phyloP scores from a whole-genome alignment of 148 eudicot genomes.

The Cornus florida region DNA sequence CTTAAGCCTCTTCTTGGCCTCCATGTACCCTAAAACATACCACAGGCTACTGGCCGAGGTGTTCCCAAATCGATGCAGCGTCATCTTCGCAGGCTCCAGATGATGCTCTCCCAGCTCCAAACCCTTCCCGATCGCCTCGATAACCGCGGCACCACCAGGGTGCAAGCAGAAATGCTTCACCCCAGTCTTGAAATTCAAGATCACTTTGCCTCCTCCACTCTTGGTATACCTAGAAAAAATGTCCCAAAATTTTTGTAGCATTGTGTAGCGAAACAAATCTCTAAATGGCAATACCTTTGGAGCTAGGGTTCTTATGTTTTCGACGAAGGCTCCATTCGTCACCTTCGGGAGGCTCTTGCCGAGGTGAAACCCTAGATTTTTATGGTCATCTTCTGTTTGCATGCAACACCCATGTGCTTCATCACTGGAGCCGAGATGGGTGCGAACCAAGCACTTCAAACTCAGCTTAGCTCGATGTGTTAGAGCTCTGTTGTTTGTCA shows the following conservation, averaged over 20 bases:
- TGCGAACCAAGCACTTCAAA: constrained; percentile 14
- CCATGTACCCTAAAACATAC: constrained; percentile 15
- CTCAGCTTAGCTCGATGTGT: neutral
- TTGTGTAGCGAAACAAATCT: constrained; percentile 4
- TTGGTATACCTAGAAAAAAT: neutral
- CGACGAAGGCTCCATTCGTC: neutral
- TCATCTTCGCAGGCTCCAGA: constrained; percentile 16
- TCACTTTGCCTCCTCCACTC: neutral
- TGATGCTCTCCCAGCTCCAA: constrained; percentile 9
- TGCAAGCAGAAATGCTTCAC: constrained; percentile 15
- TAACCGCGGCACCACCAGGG: constrained; percentile 15
- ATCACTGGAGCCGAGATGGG: constrained; percentile 15
- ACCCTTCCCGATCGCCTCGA: constrained; percentile 2
- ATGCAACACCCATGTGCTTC: constrained; percentile 9
- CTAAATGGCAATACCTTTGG: constrained; percentile 7
- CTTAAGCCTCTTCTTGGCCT: constrained; percentile 11
- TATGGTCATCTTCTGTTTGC: constrained; percentile 10
- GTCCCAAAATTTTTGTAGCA: no score
- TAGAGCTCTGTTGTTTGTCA: constrained; percentile 5
- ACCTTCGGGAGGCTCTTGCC: constrained; percentile 2
- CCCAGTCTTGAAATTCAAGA: constrained; percentile 1
- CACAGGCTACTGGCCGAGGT: constrained; percentile 11
- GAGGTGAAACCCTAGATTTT: constrained; percentile 1
- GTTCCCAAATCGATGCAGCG: constrained; percentile 14
- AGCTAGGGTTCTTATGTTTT: neutral